phyloP scores from a whole-genome alignment of 495 filamentous ascomycete genomes.

The Staphylotrichum longicolle region DNA sequence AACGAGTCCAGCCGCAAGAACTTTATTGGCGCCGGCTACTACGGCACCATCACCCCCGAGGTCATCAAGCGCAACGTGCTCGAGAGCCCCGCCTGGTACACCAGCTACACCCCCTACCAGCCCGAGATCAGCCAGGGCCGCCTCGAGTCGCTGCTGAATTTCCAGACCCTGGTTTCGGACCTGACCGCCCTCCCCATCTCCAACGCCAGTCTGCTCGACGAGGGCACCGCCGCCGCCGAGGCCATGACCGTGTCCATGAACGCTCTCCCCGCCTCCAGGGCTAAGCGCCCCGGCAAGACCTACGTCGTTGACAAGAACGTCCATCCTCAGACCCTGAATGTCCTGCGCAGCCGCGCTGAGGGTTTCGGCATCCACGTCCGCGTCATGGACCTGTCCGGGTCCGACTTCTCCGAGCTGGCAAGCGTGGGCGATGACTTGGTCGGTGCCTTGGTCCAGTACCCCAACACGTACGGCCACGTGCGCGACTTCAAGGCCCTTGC shows the following conservation, averaged over 20 bases:
- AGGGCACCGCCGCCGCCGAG: conserved; percentile 92
- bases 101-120: conserved; percentile 97
- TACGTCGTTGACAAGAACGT: conserved; percentile 81
- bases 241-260: conserved; percentile 95
- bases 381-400: conserved; percentile 65
- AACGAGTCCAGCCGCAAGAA: conserved; percentile 61
- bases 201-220: conserved; percentile 92
- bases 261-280: conserved; percentile 65
- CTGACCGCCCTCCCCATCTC: conserved; percentile 85
- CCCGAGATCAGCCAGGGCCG: conserved; percentile 97
- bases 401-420: conserved; percentile 62
- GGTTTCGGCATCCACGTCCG: conserved; percentile 86
- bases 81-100: conserved; percentile 97
- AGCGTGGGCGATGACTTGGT: conserved; percentile 79
- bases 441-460: conserved; percentile 92
- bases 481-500: conserved; percentile 71
- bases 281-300: conserved; percentile 72
- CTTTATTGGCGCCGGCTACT: conserved; percentile 88
- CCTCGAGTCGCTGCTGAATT: conserved; percentile 91
- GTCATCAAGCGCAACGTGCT: conserved; percentile 94
- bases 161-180: conserved; percentile 91
- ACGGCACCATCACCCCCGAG: conserved; percentile 78
- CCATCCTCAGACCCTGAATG: conserved; percentile 87
- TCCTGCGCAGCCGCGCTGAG: conserved; percentile 83
- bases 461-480: conserved; percentile 82